Percentiles rank a stretch among this genome's conserved stretches.
Conservation (phyloP, 2,329 filamentous ascomycete species). For the Zasmidium cellare region DNA sequence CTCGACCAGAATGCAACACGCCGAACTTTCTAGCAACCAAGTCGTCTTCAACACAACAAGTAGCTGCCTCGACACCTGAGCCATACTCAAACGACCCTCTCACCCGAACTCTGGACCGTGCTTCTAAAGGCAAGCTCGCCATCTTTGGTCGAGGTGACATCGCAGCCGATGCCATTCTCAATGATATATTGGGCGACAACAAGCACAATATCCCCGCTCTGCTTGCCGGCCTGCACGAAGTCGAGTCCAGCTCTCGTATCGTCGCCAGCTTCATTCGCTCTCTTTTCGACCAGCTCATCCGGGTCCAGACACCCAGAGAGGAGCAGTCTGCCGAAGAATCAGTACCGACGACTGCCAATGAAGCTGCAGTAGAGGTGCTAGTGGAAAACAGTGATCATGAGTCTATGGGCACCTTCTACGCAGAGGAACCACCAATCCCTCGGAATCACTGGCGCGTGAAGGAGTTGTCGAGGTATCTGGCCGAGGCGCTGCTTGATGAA, state of each 20-base stretch:
- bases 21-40: background rate
- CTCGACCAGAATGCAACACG: background rate
- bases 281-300: background rate
- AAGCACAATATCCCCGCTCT: background rate
- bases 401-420: background rate
- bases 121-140: background rate
- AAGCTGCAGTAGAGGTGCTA: background rate
- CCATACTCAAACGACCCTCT: background rate
- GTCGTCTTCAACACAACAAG: background rate
- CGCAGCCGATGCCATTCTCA: constrained; percentile 8
- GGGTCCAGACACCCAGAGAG: background rate
- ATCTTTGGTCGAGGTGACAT: constrained; percentile 5
- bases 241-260: background rate
- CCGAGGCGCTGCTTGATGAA: background rate
- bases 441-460: background rate
- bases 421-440: background rate
- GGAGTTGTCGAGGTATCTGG: background rate
- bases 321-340: background rate
- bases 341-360: background rate
- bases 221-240: background rate
- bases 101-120: constrained; percentile 1
- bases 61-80: background rate
- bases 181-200: background rate
- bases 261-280: background rate
- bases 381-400: background rate